phyloP scores from a whole-genome alignment of 1,284 basidiomycete genomes.

The Sanghuangporus weigelae region DNA sequence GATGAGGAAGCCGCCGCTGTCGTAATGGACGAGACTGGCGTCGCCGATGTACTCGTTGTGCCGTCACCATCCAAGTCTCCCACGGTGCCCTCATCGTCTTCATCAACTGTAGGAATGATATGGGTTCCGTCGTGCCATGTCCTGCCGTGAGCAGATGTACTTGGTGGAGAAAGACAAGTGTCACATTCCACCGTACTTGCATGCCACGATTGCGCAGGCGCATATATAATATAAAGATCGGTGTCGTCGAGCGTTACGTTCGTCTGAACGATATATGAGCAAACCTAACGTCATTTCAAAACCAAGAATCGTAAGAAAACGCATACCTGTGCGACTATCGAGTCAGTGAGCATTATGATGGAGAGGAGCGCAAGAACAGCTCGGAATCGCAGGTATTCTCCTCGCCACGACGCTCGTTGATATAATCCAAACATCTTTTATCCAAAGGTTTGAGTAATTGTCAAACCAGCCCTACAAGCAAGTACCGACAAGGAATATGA shows the following conservation, averaged over 20 bases:
- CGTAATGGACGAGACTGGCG: not conserved
- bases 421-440: constrained; percentile 3
- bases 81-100: constrained; percentile 22
- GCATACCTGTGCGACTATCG: constrained; percentile 3
- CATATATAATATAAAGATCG: constrained; percentile 37
- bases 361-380: not conserved
- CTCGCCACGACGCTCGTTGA: not conserved
- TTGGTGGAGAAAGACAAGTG: constrained; percentile 31
- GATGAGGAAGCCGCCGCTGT: not conserved
- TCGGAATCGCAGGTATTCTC: constrained; percentile 5
- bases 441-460: not conserved
- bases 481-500: not conserved
- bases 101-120: constrained; percentile 27
- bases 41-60: constrained; percentile 9
- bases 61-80: constrained; percentile 7
- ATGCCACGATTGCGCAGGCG: constrained; percentile 36
- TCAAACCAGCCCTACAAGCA: not conserved
- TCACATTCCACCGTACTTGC: constrained; percentile 30
- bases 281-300: not conserved
- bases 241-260: constrained; percentile 44
- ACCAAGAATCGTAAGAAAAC: not conserved
- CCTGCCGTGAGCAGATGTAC: constrained; percentile 26
- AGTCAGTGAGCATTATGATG: not conserved
- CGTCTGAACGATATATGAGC: constrained; percentile 10
- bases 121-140: constrained; percentile 42